Conservation (phyloP, 2,329 filamentous ascomycete genomes). For the Gyromitra esculenta region DNA sequence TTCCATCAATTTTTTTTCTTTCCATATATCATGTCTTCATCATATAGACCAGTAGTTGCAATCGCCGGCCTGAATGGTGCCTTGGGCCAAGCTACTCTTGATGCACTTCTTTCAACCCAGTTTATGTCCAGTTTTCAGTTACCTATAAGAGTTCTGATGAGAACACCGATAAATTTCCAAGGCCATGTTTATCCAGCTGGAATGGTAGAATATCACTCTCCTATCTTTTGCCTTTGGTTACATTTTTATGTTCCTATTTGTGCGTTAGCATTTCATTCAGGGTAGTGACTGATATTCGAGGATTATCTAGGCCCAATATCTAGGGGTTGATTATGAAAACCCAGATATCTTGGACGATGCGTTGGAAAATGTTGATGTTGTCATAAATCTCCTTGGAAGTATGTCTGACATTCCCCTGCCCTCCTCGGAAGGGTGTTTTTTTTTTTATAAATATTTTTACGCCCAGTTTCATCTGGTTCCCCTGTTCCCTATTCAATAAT, state of each 20-base stretch:
- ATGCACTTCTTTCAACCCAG: constrained; percentile 45
- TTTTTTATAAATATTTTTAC: constrained; percentile 2
- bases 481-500: neutral
- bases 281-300: constrained; percentile 12
- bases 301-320: constrained; percentile 41
- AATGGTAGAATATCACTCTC: constrained; percentile 33
- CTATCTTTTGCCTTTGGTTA: constrained; percentile 10
- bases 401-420: constrained; percentile 21
- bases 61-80: constrained; percentile 47
- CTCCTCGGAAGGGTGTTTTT: neutral
- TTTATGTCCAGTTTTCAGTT: constrained; percentile 44
- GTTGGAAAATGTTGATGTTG: constrained; percentile 46
- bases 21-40: constrained; percentile 41
- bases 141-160: constrained; percentile 50
- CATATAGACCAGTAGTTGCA: constrained; percentile 46
- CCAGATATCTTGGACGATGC: constrained; percentile 42
- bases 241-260: neutral
- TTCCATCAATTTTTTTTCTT: constrained; percentile 1
- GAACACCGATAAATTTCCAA: constrained; percentile 26
- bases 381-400: constrained; percentile 52
- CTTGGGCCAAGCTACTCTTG: constrained; percentile 42
- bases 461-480: neutral
- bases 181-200: constrained; percentile 32
- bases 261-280: neutral
- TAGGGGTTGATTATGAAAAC: constrained; percentile 43